Percentiles rank a stretch among this genome's conserved stretches.
Evolutionary conservation across 306 rosid genomes (phyloP).

Genomic region (Trifolium fragiferum): DNA sequence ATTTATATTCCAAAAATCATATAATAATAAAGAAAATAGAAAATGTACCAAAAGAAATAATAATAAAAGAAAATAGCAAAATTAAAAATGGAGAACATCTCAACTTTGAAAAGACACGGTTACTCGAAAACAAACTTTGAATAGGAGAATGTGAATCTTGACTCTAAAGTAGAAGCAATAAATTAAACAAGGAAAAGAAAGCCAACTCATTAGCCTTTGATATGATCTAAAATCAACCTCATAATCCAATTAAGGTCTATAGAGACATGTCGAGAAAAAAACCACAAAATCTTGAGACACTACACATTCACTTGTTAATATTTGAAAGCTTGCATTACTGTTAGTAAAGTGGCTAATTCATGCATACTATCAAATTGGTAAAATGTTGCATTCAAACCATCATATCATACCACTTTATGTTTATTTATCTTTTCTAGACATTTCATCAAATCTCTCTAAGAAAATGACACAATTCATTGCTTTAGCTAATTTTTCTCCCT

Average conservation of each 20-base stretch:
- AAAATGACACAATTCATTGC: background rate
- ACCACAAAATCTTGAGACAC: background rate
- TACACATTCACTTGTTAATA: background rate
- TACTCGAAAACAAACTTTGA: too few relatives aligned
- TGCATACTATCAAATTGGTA: background rate
- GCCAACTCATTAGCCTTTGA: background rate
- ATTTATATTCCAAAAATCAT: too few relatives aligned
- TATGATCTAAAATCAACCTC: background rate
- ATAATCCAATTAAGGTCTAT: background rate
- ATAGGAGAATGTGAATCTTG: background rate
- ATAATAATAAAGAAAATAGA: too few relatives aligned
- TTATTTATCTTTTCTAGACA: slow-evolving; percentile 9
- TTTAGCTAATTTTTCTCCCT: background rate
- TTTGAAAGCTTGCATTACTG: background rate
- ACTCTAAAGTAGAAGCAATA: slow-evolving; percentile 26
- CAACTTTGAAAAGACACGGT: too few relatives aligned
- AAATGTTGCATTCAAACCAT: background rate
- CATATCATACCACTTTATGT: background rate
- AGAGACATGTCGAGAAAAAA: background rate
- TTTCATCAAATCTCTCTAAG: background rate
- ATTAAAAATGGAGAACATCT: too few relatives aligned
- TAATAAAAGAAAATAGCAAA: too few relatives aligned
- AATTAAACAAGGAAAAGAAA: background rate
- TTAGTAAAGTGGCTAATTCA: background rate
- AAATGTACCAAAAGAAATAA: too few relatives aligned